These are phyloP conservation scores for Leccinum sublutescens DNA, from an alignment of 768 basidiomycete species.

Conservation along the genomic window DNA sequence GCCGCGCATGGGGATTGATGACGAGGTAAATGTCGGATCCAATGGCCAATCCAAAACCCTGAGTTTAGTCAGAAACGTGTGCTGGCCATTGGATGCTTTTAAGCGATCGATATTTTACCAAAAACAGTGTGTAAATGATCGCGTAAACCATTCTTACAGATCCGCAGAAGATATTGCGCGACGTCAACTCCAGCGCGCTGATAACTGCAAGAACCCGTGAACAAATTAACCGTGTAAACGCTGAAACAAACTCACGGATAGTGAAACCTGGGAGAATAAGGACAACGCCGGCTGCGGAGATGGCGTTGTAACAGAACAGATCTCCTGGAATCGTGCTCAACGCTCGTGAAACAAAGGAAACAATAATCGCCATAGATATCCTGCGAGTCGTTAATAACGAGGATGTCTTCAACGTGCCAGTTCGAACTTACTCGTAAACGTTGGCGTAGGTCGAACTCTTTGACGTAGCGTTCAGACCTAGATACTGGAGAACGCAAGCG, in stretches of 20 bases:
- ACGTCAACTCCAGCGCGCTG: constrained; percentile 77
- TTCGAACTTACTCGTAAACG: constrained; percentile 79
- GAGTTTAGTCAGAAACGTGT: constrained; percentile 6
- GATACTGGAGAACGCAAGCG: constrained; percentile 69
- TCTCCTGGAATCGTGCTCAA: constrained; percentile 72
- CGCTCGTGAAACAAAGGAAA: constrained; percentile 78
- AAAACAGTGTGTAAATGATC: constrained; percentile 80
- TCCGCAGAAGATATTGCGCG: constrained; percentile 76
- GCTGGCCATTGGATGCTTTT: neutral
- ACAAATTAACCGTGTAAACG: neutral
- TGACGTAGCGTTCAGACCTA: constrained; percentile 78
- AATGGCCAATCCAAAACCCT: constrained; percentile 84
- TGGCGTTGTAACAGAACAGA: constrained; percentile 85
- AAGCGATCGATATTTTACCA: constrained; percentile 41
- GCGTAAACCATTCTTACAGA: constrained; percentile 84
- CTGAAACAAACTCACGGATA: constrained; percentile 52
- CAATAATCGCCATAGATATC: constrained; percentile 80
- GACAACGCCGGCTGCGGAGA: constrained; percentile 89
- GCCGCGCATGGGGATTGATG: constrained; percentile 57
- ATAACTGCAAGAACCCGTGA: constrained; percentile 47
- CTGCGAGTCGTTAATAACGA: constrained; percentile 35
- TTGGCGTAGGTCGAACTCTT: constrained; percentile 93
- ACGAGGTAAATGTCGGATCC: constrained; percentile 80
- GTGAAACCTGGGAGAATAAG: constrained; percentile 88
- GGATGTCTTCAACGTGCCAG: neutral